Evolutionary conservation across 169 alveolate genomes (phyloP), one percentile per base, ranked within the genome.

Genomic region (Plasmodium billcollinsi): DNA sequence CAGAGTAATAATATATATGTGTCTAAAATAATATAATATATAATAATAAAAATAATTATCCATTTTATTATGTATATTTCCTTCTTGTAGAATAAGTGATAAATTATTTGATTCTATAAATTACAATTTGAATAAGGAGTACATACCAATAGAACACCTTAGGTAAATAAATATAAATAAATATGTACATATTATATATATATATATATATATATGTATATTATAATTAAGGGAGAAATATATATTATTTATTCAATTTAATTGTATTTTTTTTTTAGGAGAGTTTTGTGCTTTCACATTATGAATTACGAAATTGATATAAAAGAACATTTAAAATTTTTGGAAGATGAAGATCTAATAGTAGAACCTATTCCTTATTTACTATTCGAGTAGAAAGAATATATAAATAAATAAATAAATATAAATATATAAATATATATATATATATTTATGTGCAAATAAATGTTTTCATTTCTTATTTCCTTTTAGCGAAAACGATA

Each of bases 81-180:
- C n/a, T 78, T 21, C 24, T 59, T 67, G 33, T 59, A 80, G 90
- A 80, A 80, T 80, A 20, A 29, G 90, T 39, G 18, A 33, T 6
- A 80, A 80, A 29, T 18, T 80, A 11, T 80, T 80, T 49, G 80
- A 80, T 24, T 83, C 90, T 14, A 80, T 80, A 67, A 80, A 80
- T 29, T 80, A 66, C 29, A 80, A 80, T 29, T 39, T 80, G 21
- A 80, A 80, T 61, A 80, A 80, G 80, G 90, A 80, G 49, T 80
- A 80, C 63, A 80, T 80, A 43, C 90, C 90, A 24, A 80, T 80
- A 14, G 83, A 80, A 56, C 67, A 80, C 69, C 58, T 80, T 67
- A 33, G 90, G 90, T 80, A 71, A 47, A 20, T 2, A 45, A 73
- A 61, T 9, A 50, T 6, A 52, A 52, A 52, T 4, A 52, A 52